Evolutionary conservation across 2,329 filamentous ascomycete species (phyloP), one percentile per base, ranked within the genome.

Genomic region (Didymella sp.): DNA sequence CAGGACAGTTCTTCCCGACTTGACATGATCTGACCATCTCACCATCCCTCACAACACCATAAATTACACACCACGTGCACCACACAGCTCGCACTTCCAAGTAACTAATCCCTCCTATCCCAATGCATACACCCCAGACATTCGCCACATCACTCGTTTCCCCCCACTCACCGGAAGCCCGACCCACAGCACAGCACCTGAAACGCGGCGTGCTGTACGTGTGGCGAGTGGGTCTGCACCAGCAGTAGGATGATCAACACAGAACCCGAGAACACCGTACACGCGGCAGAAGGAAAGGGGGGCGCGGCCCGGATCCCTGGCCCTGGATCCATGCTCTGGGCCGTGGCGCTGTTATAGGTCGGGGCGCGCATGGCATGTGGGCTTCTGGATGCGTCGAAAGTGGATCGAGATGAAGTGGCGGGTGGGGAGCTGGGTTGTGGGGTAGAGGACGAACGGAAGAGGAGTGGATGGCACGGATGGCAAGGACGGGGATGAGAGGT

Each of bases 121-220:
- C n/a, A n/a, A n/a, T n/a, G n/a, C n/a, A 19, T 17, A 17, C 17
- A 37, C 33, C 33, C 33, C n/a, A 11, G 7, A 19, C 4, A n/a
- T 24, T 24, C 37, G 19, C 37, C 44, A 21, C 13, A 47, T 11
- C 27, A 13, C 27, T 6, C 21, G 5, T 19, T 11, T 38, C 21
- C 27, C 15, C 25, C 30, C 50, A 22, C 50, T 46, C 50, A 53
- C 50, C 50, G 50, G 50, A 51, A 52, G 21, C 25, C 41, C 42
- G 3, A 9, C 42, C 50, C 42, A 40, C 50, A 31, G 30, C 30
- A 35, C n/a, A 35, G 33, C n/a, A 37, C 13, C 6, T 37, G 33
- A 37, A 37, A 37, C 33, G 19, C 17, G 17, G 19, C 19, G 33
- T 17, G 33, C 33, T 37, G 33, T 37, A 19, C 33, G 33, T 19